A percentile compares a stretch with the other conserved stretches of the same genome.
Evolutionary conservation across 495 filamentous ascomycete species (phyloP).

Genomic region (Talaromyces proteolyticus): DNA sequence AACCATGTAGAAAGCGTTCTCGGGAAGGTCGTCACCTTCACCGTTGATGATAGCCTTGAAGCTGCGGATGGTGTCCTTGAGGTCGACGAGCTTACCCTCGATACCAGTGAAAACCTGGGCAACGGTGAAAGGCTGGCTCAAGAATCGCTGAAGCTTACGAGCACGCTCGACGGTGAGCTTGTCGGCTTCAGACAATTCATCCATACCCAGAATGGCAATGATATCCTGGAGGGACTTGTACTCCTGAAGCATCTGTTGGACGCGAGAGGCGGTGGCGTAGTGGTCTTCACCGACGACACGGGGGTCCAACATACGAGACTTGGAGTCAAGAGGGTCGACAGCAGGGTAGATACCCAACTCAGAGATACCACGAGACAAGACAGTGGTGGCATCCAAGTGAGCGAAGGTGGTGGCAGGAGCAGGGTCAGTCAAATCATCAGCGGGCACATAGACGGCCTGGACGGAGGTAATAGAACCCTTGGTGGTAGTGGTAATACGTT

Average conservation of each 20-base stretch:
- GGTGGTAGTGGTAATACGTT: conserved; percentile 99
- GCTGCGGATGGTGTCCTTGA: conserved; percentile 94
- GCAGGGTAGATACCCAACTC: conserved; percentile 99
- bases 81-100: conserved; percentile 91
- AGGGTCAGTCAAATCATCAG: conserved; percentile 99
- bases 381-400: conserved; percentile 99
- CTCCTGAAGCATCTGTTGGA: conserved; percentile 99
- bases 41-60: conserved; percentile 98
- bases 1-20: conserved; percentile 98
- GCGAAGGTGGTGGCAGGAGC: conserved; percentile 99
- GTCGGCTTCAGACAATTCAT: conserved; percentile 96
- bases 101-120: conserved; percentile 99
- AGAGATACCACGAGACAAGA: conserved; percentile 99
- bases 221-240: conserved; percentile 99
- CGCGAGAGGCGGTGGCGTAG: conserved; percentile 88
- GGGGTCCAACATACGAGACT: conserved; percentile 98
- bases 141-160: conserved; percentile 99
- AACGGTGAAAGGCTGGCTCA: conserved; percentile 98
- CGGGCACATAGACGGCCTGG: conserved; percentile 99
- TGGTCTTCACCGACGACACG: conserved; percentile 97
- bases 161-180: conserved; percentile 99
- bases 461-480: conserved; percentile 99
- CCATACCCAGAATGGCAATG: conserved; percentile 99
- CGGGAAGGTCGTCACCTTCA: conserved; percentile 92
- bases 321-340: conserved; percentile 98